Conservation (phyloP, 2,329 filamentous ascomycete genomes). For the Sarocladiaceae sp. region DNA sequence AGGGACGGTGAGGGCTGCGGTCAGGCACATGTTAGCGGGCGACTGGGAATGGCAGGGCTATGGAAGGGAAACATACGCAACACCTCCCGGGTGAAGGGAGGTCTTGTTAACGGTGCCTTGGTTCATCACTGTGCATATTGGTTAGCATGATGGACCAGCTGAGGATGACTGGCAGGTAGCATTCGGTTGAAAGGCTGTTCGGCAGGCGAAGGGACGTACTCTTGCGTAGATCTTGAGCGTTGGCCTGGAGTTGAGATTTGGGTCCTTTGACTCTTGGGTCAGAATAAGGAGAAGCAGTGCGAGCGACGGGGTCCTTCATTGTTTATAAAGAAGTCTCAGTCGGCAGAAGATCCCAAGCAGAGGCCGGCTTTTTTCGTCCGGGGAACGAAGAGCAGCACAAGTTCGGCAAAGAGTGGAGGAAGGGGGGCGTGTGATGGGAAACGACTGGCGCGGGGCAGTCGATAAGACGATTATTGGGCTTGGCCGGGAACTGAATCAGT, state of each 20-base stretch:
- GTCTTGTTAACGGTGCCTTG: conserved; percentile 78
- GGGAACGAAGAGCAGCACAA: conserved; percentile 6
- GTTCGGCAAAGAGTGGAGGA: conserved; percentile 9
- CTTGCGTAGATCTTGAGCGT: conserved; percentile 33
- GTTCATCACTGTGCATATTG: conserved; percentile 11
- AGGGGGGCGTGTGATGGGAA: not conserved
- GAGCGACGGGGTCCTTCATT: conserved; percentile 34
- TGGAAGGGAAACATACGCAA: conserved; percentile 62
- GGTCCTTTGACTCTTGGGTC: conserved; percentile 31
- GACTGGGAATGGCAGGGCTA: not conserved
- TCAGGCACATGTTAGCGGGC: conserved; percentile 9
- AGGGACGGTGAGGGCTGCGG: conserved; percentile 68
- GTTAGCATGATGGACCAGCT: conserved; percentile 6
- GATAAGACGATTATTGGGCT: too few relatives aligned
- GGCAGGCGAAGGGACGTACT: conserved; percentile 27
- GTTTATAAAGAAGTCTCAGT: conserved; percentile 24
- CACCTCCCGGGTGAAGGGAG: conserved; percentile 81
- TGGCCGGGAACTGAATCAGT: too few relatives aligned
- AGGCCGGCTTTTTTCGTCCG: conserved; percentile 12
- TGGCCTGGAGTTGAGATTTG: conserved; percentile 30
- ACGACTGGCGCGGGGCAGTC: not conserved
- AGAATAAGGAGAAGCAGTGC: conserved; percentile 30
- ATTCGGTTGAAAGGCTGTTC: not conserved
- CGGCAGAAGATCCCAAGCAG: conserved; percentile 12
- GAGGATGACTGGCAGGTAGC: not conserved